Percentiles rank a stretch among this genome's conserved stretches.
Conservation (phyloP, 139 green algal genomes). For the Pycnococcus provasolii region DNA sequence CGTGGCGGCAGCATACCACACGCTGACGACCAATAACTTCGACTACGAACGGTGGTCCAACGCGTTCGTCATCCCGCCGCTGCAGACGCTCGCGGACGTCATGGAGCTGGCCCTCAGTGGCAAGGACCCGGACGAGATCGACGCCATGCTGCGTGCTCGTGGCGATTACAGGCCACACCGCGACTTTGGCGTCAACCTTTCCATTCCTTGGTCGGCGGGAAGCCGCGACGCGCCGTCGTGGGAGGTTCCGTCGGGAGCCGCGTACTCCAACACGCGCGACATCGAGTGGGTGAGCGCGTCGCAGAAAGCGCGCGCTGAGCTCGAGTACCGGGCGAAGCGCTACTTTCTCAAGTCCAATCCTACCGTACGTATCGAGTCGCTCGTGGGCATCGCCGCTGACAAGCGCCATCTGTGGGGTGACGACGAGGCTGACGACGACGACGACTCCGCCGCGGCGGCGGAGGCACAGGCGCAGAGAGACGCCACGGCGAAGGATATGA, state of each 20-base stretch:
- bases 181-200: slow-evolving; percentile 9
- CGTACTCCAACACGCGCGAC: not conserved
- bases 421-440: not conserved
- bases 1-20: slow-evolving; percentile 13
- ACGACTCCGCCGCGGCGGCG: not conserved
- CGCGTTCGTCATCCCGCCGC: slow-evolving; percentile 12
- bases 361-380: not conserved
- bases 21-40: slow-evolving; percentile 17
- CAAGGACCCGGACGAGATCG: slow-evolving; percentile 10
- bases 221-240: not conserved
- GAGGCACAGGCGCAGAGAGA: slow-evolving; percentile 1
- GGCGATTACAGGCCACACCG: slow-evolving; percentile 4
- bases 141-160: slow-evolving; percentile 6
- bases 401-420: not conserved
- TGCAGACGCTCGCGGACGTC: slow-evolving; percentile 15
- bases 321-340: too few relatives aligned
- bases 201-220: slow-evolving; percentile 9
- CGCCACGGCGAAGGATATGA: slow-evolving; percentile 10
- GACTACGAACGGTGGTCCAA: slow-evolving; percentile 2
- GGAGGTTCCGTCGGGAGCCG: not conserved
- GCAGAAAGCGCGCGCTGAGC: too few relatives aligned
- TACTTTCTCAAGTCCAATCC: too few relatives aligned
- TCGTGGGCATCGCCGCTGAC: not conserved
- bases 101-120: slow-evolving; percentile 5
- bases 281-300: not conserved